A percentile compares a stretch with the other conserved stretches of the same genome.
These are phyloP conservation scores for Aspergillus ruber DNA, from an alignment of 2,329 filamentous ascomycete species.

Conservation along the genomic window DNA sequence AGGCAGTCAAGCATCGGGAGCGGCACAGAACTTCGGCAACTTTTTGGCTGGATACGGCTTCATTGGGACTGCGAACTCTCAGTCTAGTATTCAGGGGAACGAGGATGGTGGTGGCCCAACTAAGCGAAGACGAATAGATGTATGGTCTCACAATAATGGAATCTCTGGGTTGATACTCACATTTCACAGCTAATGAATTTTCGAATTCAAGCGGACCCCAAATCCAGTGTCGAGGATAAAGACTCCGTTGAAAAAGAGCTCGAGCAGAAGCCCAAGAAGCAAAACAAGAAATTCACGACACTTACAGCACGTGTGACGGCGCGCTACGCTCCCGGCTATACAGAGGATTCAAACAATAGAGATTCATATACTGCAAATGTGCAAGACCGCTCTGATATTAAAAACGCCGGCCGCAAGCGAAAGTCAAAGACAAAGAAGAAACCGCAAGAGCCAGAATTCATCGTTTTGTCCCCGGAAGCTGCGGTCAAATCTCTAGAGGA, in stretches of 20 bases:
- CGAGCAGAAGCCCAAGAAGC: constrained; percentile 38
- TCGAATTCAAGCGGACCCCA: constrained; percentile 8
- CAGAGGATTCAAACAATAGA: constrained; percentile 8
- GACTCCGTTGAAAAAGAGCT: constrained; percentile 8
- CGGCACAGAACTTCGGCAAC: constrained; percentile 22
- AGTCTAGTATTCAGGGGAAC: constrained; percentile 7
- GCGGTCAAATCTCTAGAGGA: constrained; percentile 59
- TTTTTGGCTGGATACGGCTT: constrained; percentile 39
- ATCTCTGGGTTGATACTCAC: constrained; percentile 1
- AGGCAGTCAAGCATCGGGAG: neutral
- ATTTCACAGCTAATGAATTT: constrained; percentile 20
- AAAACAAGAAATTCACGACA: constrained; percentile 66
- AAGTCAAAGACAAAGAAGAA: constrained; percentile 16
- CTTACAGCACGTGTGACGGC: constrained; percentile 73
- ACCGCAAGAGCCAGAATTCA: constrained; percentile 40
- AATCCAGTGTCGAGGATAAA: constrained; percentile 8
- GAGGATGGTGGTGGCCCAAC: constrained; percentile 21
- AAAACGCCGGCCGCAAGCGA: constrained; percentile 7
- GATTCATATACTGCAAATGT: neutral
- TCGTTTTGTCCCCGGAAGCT: constrained; percentile 62
- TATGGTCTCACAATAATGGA: constrained; percentile 10
- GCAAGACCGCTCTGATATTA: neutral
- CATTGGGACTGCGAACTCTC: constrained; percentile 13
- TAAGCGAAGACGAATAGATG: constrained; percentile 34
- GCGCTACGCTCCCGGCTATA: constrained; percentile 50